Base-by-base conservation (phyloP, 1,284 basidiomycete species). In the Heimioporus retisporus region DNA sequence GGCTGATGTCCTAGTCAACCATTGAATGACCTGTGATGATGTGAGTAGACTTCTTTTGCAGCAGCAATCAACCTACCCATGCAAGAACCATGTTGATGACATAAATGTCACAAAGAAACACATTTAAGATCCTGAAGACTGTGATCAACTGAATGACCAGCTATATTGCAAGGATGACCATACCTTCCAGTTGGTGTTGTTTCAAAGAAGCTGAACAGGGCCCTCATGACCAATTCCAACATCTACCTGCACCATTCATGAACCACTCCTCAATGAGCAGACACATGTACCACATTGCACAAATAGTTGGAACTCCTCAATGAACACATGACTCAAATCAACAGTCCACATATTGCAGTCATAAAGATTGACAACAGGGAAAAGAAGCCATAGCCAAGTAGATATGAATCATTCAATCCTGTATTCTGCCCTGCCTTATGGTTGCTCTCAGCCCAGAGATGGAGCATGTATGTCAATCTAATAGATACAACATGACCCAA, bases 21-120 rank as follows among this genome's bases (percentile, higher is more conserved):
- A 86, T 73, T 89, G 88, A 46, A 96, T 90, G 55, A 96, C 85
- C 84, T 85, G 42, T 11, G 11, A 40, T 11, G 35, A 11, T 11
- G 35, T 40, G 35, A 40, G 35, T 11, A 40, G 35, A 40, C 35
- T 3, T 11, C 35, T 11, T 40, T 40, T 40, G 10, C 35, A 40
- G 35, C 35, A 40, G 35, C 35, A 11, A 19, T 19, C 11, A 23
- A 62, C 50, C 51, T 78, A 40, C 35, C 35, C 35, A 11, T 13
- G 35, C 89, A 31, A 97, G 86, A 11, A 95, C 82, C 73, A 94
- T 90, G 76, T 98, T 97, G 40, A 98, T 90, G 53, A 97, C 96
- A 75, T 97, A 97, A 55, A 94, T 90, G 76, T 99, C 97, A 8
- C 96, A 90, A 19, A 95, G 95, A 81, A 99, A 99, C 46, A 98